Evolutionary conservation across 139 green algal genomes (phyloP), one percentile per base, ranked within the genome.

Genomic region (Tetraselmis chui): DNA sequence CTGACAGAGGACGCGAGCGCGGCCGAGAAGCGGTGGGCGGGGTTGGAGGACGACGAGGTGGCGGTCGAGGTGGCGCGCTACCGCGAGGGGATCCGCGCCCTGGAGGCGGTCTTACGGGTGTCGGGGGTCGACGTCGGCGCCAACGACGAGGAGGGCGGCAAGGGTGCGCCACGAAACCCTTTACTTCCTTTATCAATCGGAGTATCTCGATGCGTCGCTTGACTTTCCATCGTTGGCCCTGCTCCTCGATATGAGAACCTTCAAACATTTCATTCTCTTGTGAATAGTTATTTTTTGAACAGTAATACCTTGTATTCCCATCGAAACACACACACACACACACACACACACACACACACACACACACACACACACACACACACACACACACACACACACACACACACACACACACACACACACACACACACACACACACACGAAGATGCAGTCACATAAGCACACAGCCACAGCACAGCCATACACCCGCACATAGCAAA

Each of bases 1-100:
- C 32, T 87, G 75, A 76, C 75, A 18, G 76, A 29, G 1, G 75
- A 78, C 75, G 76, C 75, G 30, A 67, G 79, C 29, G 77, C 28
- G n/a, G 80, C 74, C 24, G 79, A 82, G 59, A 32, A 27, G 18
- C 32, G 79, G 23, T 91, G 87, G 87, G 32, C 78, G 28, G 31
- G 27, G 22, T 30, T 87, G 0, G 29, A 77, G 24, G 85, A 87
- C 1, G 75, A 30, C 23, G 77, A 82, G 11, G 80, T 91, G 28
- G 30, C 83, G 45, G 29, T 59, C 0, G 85, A 89, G 75, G 84
- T 91, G 1, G 78, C 28, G 25, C 78, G 1, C 27, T 89, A 88
- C 77, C 58, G 84, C 29, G 75, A 22, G 0, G 59, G 74, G 23
- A n/a, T 91, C 0, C 28, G 2, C 23, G 45, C 77, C 2, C 1